Conservation (phyloP, 306 rosid genomes). For the Casuarina glauca region DNA sequence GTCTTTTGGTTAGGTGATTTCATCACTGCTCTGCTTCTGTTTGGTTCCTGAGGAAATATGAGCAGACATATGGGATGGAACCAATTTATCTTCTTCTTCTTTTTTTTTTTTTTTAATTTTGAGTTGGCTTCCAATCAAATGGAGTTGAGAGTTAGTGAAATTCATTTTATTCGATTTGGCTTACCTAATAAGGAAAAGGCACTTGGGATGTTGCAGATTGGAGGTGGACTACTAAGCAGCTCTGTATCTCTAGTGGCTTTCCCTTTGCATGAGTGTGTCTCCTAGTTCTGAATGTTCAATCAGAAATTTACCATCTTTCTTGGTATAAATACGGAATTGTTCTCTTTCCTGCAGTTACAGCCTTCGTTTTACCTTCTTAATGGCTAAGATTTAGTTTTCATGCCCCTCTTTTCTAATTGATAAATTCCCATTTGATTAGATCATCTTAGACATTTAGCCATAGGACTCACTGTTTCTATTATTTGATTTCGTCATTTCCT, state of each 20-base stretch:
- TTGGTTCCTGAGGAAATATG: slow-evolving; percentile 32
- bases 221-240: neutral
- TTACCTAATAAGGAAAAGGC: neutral
- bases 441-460: neutral
- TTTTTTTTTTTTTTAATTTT: neutral
- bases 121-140: neutral
- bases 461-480: neutral
- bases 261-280: neutral
- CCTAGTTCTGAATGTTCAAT: neutral
- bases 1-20: slow-evolving; percentile 17
- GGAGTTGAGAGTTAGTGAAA: neutral
- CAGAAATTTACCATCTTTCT: neutral
- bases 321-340: neutral
- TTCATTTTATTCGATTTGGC: neutral
- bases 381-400: neutral
- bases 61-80: slow-evolving; percentile 10
- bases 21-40: slow-evolving; percentile 15
- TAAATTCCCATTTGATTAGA: neutral
- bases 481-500: neutral
- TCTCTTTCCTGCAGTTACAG: neutral
- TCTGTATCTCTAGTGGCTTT: neutral
- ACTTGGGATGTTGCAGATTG: neutral
- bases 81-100: neutral
- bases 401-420: neutral
- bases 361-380: neutral